phyloP scores from a whole-genome alignment of 352 stramenopile species.

The Pythium vanterpoolii region DNA sequence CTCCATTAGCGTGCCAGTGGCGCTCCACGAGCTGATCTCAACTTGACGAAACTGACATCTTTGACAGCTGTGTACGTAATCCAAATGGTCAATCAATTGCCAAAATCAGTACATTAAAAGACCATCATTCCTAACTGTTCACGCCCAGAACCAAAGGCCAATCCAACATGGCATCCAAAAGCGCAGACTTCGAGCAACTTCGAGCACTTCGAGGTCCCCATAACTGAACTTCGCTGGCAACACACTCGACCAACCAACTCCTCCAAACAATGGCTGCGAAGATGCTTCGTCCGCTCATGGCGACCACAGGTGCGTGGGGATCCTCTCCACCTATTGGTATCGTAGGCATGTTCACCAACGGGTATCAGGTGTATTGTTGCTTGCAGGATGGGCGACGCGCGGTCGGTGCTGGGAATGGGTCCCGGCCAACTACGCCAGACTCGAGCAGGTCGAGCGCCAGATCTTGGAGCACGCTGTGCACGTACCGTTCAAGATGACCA shows the following conservation, averaged over 20 bases:
- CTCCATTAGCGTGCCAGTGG: too few relatives aligned
- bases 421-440: conserved; percentile 57
- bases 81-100: neutral
- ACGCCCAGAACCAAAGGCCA: conserved; percentile 4
- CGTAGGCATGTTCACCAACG: neutral
- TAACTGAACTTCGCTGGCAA: neutral
- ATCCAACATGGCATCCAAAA: too few relatives aligned
- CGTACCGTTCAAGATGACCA: conserved; percentile 69
- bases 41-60: neutral
- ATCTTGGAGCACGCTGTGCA: conserved; percentile 50
- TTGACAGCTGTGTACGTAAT: conserved; percentile 1
- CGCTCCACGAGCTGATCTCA: too few relatives aligned
- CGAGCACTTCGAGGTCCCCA: too few relatives aligned
- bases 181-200: neutral
- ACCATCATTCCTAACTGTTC: conserved; percentile 9
- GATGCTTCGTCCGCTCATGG: conserved; percentile 15
- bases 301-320: conserved; percentile 17
- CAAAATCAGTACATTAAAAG: neutral
- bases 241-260: neutral
- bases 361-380: conserved; percentile 32
- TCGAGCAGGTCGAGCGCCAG: conserved; percentile 60
- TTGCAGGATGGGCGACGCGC: conserved; percentile 59
- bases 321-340: neutral
- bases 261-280: conserved; percentile 5
- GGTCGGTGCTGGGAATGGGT: conserved; percentile 70